Percentiles rank a stretch among this genome's conserved stretches.
Conservation (phyloP, 768 basidiomycete genomes). For the Piloderma croceum region DNA sequence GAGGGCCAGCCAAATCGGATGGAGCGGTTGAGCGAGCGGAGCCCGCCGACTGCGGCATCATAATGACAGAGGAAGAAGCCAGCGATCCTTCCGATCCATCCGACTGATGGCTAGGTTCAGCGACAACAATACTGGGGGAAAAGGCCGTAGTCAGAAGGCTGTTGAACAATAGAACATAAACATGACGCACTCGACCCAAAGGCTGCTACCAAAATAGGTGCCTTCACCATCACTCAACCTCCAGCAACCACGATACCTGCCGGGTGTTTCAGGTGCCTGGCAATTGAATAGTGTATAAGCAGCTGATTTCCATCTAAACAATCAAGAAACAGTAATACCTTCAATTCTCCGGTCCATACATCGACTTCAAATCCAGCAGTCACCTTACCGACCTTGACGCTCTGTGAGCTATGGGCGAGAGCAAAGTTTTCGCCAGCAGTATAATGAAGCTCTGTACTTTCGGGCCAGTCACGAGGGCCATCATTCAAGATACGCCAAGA, state of each 20-base stretch:
- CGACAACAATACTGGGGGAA: constrained; percentile 56
- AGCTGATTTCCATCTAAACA: not conserved
- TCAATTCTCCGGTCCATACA: constrained; percentile 69
- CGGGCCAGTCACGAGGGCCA: constrained; percentile 60
- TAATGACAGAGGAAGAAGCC: constrained; percentile 61
- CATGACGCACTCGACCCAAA: constrained; percentile 72
- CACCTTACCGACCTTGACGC: constrained; percentile 50
- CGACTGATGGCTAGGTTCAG: constrained; percentile 35
- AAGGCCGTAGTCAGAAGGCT: constrained; percentile 3
- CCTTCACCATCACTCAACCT: constrained; percentile 54
- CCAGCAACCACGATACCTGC: constrained; percentile 76
- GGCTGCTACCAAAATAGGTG: constrained; percentile 60
- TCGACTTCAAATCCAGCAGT: constrained; percentile 54
- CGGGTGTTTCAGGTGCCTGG: constrained; percentile 68
- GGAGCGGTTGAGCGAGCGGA: not conserved
- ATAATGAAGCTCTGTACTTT: constrained; percentile 60
- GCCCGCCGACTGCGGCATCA: constrained; percentile 48
- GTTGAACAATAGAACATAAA: not conserved
- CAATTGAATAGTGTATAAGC: not conserved
- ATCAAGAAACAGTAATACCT: constrained; percentile 33
- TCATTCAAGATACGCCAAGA: constrained; percentile 73
- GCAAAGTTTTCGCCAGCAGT: constrained; percentile 64
- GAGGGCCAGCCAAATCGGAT: constrained; percentile 16
- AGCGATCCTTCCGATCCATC: constrained; percentile 44
- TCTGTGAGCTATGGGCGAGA: constrained; percentile 26